phyloP scores from a whole-genome alignment of 2,329 filamentous ascomycete genomes.

The Fusarium luffae region DNA sequence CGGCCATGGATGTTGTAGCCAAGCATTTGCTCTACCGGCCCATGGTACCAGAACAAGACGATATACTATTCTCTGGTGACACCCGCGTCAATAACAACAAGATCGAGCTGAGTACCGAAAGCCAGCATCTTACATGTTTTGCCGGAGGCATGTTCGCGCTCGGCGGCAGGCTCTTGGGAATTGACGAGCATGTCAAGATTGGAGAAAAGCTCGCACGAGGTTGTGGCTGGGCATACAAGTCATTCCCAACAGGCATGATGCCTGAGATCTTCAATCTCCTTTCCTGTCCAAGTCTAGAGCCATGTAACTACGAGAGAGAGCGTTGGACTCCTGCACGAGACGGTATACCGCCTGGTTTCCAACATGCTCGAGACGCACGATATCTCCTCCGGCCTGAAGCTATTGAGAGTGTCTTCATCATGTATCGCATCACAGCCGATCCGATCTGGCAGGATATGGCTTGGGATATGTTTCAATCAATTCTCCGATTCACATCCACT shows the following conservation, averaged over 20 bases:
- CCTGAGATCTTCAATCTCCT: constrained; percentile 64
- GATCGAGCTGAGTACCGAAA: constrained; percentile 44
- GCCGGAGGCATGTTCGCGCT: constrained; percentile 75
- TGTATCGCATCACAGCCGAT: constrained; percentile 63
- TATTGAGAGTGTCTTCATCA: constrained; percentile 60
- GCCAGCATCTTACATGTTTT: constrained; percentile 73
- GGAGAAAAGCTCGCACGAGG: constrained; percentile 63
- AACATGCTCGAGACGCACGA: constrained; percentile 61
- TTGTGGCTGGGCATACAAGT: constrained; percentile 68
- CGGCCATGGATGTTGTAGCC: constrained; percentile 69
- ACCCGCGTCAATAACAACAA: constrained; percentile 44
- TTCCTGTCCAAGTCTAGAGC: constrained; percentile 53
- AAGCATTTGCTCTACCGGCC: constrained; percentile 76
- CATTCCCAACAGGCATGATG: constrained; percentile 67
- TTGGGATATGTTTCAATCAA: constrained; percentile 64
- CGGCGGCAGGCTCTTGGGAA: constrained; percentile 67
- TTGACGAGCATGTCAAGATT: constrained; percentile 58
- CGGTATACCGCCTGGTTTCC: constrained; percentile 68
- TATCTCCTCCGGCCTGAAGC: constrained; percentile 65
- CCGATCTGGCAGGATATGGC: constrained; percentile 61
- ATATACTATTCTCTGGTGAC: constrained; percentile 64
- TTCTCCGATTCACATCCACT: constrained; percentile 59
- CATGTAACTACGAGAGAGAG: constrained; percentile 49
- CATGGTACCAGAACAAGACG: constrained; percentile 68
- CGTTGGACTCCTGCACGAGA: constrained; percentile 43